Evolutionary conservation across 768 basidiomycete genomes (phyloP), one percentile per base, ranked within the genome.

Genomic region (Mycena pura): DNA sequence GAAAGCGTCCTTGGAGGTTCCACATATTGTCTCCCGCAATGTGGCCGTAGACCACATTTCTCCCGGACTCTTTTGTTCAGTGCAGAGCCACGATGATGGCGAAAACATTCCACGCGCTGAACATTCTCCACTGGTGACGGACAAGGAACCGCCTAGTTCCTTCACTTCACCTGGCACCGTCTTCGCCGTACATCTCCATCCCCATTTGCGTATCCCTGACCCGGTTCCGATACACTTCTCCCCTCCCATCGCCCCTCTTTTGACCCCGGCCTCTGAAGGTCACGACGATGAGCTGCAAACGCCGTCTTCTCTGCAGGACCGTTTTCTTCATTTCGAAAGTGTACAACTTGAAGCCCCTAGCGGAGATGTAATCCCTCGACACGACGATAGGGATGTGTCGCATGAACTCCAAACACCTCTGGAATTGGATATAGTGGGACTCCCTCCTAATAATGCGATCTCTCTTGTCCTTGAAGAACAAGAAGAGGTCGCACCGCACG

Each of bases 391-490:
- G n/a, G n/a, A n/a, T n/a, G n/a, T n/a, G n/a, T n/a, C n/a, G n/a
- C n/a, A n/a, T 25, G 60, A 62, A n/a, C 60, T 59, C 6, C 64
- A 62, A 32, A 66, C 64, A 5, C 64, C 64, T 21, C 40, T 66
- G 28, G 57, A 15, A 9, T 31, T 62, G 19, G 32, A 56, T 13
- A 21, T 62, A 11, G 52, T 27, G 19, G 41, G 32, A 22, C 47
- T 66, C 3, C 64, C 64, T 27, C 19, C 19, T 17, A 19, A 13
- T n/a, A 29, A 3, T 27, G 43, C 8, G n/a, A n/a, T n/a, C 15
- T 44, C 49, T 11, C 44, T 46, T 51, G 17, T 27, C 10, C 32
- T 53, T 17, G 48, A 57, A 17, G 41, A 32, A 31, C 46, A 52
- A 1, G 50, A 60, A 17, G 48, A 47, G 21, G 19, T 17, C 19